phyloP scores from a whole-genome alignment of 768 basidiomycete species.

The Lactifluus echinatus region DNA sequence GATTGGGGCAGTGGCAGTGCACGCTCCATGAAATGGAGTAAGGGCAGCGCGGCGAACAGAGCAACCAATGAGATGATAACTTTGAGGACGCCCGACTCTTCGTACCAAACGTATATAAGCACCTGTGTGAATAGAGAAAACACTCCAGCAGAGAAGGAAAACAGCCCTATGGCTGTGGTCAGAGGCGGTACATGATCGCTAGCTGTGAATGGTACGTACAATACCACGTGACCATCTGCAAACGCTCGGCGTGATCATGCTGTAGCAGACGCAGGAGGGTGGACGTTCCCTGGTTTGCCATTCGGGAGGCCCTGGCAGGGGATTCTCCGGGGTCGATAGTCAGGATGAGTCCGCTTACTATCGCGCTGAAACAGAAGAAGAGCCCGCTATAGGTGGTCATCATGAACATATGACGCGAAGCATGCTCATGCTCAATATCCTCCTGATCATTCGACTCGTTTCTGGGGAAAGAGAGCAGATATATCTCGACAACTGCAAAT shows the following conservation, averaged over 20 bases:
- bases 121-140: conserved; percentile 3
- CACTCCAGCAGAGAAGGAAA: neutral
- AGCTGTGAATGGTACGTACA: conserved; percentile 14
- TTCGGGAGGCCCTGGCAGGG: conserved; percentile 12
- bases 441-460: neutral
- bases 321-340: conserved; percentile 12
- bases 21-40: conserved; percentile 8
- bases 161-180: conserved; percentile 1
- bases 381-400: conserved; percentile 16
- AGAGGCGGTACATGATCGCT: no score
- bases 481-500: conserved; percentile 7
- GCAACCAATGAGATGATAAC: conserved; percentile 5
- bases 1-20: no score
- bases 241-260: no score
- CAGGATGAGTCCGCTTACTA: conserved; percentile 15
- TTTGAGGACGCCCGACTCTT: conserved; percentile 6
- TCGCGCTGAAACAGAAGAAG: conserved; percentile 15
- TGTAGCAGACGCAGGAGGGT: no score
- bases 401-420: neutral
- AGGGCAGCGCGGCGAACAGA: conserved; percentile 3
- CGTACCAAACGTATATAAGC: conserved; percentile 8
- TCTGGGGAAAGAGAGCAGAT: conserved; percentile 14
- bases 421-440: neutral
- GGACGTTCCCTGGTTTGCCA: conserved; percentile 7
- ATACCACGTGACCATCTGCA: conserved; percentile 19